Base-by-base conservation (phyloP, 768 basidiomycete genomes). In the Boletus speciosus region DNA sequence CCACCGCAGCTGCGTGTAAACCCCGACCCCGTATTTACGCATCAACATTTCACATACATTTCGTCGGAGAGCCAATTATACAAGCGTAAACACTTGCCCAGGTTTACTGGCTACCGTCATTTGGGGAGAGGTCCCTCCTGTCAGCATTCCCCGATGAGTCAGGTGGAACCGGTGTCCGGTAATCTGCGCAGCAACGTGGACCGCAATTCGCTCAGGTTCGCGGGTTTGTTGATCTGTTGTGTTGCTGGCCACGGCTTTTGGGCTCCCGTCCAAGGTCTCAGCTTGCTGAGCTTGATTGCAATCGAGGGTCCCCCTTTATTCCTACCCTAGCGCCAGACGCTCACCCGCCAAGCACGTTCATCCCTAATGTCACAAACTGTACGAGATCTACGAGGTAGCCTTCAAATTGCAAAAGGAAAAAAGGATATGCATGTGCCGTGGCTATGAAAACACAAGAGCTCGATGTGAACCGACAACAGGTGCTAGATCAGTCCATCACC, bases 401-500 rank as follows among this genome's bases (percentile, higher is more conserved):
- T 32, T 65, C 25, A 25, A 49, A 58, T 61, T 65, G 50, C 57
- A 58, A 57, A 43, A 42, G 42, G 35, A 56, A 49, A 47, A 50
- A 14, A 16, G 56, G 34, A 52, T 56, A 39, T 60, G 50, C 42
- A 63, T 67, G 56, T 19, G 48, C 37, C 47, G 31, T 53, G 58
- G 46, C 58, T 58, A 63, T 58, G 65, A 61, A 69, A 61, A 65
- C 57, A 63, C 52, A 57, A 48, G 49, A 52, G 49, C 19, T 55
- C 32, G 51, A 62, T 58, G 60, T 46, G 50, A 52, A 60, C 25
- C 25, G 25, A 25, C 25, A 51, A 63, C 57, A 61, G 40, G 58
- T 59, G 53, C 57, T 58, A 59, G 58, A 63, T 61, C 54, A 56
- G 66, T 66, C 64, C 61, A 59, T 61, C 56, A 60, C 56, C 61